Evolutionary conservation across 805 yeast species (phyloP).

Genomic region (Ogataea haglerorum): DNA sequence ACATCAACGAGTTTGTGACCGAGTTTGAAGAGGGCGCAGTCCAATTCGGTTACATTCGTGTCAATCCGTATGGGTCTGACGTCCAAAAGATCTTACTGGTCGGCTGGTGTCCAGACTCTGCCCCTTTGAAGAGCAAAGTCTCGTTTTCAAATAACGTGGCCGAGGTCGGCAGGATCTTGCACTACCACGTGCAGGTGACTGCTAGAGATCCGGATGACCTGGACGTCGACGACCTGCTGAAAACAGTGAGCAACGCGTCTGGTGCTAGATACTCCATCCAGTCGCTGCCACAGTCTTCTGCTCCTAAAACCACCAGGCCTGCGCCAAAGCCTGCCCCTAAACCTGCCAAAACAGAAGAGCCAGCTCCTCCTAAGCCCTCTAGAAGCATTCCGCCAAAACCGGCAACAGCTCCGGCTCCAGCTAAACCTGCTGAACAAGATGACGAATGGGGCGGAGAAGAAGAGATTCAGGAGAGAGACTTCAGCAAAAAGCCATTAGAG

Average conservation of each 20-base stretch:
- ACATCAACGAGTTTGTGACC: constrained; percentile 71
- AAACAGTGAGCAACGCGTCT: constrained; percentile 82
- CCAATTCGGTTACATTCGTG: constrained; percentile 86
- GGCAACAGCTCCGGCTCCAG: constrained; percentile 15
- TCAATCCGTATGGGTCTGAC: constrained; percentile 87
- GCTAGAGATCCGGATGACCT: constrained; percentile 94
- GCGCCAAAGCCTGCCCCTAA: constrained; percentile 6
- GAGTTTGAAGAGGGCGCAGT: constrained; percentile 84
- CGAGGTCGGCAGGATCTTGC: constrained; percentile 67
- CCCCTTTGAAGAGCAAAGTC: constrained; percentile 72
- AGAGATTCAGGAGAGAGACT: constrained; percentile 54
- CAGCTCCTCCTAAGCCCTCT: constrained; percentile 12
- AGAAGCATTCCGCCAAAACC: constrained; percentile 24
- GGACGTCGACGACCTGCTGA: constrained; percentile 69
- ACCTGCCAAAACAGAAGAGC: constrained; percentile 1
- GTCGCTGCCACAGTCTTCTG: constrained; percentile 22
- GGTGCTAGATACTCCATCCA: constrained; percentile 91
- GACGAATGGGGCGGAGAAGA: constrained; percentile 76
- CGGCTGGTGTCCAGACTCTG: constrained; percentile 98
- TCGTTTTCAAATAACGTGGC: constrained; percentile 77
- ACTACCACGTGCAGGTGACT: constrained; percentile 93
- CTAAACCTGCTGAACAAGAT: constrained; percentile 12
- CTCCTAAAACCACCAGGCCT: constrained; percentile 8
- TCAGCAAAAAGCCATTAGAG: constrained; percentile 46
- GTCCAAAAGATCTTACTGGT: constrained; percentile 78